Conservation (phyloP, 805 yeast genomes). For the Yarrowia divulgata region DNA sequence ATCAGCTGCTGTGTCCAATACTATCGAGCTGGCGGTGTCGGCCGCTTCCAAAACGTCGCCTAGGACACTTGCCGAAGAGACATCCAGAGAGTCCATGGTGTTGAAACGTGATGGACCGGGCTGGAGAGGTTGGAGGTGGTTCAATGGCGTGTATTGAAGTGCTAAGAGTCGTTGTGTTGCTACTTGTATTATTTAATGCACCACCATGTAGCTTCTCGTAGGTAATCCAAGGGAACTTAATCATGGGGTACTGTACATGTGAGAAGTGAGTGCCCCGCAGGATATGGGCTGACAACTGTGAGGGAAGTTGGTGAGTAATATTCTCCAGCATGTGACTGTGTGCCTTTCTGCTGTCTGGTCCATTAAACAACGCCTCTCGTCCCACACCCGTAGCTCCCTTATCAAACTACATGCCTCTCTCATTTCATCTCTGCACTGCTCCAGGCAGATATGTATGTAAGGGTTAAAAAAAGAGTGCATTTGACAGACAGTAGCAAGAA, state of each 20-base stretch:
- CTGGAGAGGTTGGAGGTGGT: neutral
- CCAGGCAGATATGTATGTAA: neutral
- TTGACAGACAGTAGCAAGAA: neutral
- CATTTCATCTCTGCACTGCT: neutral
- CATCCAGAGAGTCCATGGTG: constrained; percentile 14
- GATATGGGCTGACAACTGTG: neutral
- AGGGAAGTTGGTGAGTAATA: neutral
- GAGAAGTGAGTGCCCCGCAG: constrained; percentile 13
- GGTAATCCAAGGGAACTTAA: constrained; percentile 1
- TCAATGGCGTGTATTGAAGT: constrained; percentile 13
- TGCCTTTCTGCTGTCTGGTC: too few species aligned
- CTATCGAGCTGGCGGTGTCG: neutral
- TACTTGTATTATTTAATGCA: neutral
- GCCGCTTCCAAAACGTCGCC: neutral
- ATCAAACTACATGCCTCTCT: too few species aligned
- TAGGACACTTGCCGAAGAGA: constrained; percentile 3
- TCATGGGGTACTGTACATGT: constrained; percentile 18
- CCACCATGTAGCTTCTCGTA: neutral
- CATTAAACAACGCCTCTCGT: too few species aligned
- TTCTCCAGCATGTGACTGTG: too few species aligned
- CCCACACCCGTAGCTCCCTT: too few species aligned
- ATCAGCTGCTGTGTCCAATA: neutral
- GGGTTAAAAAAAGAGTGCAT: constrained; percentile 7
- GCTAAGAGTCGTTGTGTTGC: constrained; percentile 14
- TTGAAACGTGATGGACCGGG: neutral